phyloP scores from a whole-genome alignment of 306 rosid species.

The Quercus cerris region DNA sequence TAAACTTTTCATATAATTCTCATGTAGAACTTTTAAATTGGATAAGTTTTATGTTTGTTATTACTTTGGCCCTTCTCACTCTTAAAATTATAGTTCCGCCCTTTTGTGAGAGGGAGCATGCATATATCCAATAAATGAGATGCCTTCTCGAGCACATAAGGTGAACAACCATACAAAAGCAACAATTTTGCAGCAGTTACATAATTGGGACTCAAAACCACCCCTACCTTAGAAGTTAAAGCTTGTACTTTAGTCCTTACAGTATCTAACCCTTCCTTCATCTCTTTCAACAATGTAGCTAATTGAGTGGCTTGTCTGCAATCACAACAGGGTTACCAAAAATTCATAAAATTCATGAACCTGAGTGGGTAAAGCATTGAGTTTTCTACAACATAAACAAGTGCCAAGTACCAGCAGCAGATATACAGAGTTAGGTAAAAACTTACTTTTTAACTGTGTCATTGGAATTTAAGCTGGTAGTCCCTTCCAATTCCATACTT shows the following conservation, averaged over 20 bases:
- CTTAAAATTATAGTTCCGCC: no score
- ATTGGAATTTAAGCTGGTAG: no score
- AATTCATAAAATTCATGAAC: neutral
- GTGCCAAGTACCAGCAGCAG: neutral
- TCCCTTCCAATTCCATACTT: no score
- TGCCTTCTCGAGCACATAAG: neutral
- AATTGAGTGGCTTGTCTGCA: constrained; percentile 61
- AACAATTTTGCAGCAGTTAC: neutral
- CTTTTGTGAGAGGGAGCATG: no score
- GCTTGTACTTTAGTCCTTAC: constrained; percentile 60
- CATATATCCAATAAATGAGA: no score
- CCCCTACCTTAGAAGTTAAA: constrained; percentile 60
- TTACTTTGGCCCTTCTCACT: no score
- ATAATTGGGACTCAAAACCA: neutral
- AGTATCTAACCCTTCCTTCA: constrained; percentile 74
- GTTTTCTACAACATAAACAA: neutral
- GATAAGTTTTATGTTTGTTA: no score
- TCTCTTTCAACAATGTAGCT: constrained; percentile 62
- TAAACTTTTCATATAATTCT: no score
- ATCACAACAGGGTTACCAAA: neutral
- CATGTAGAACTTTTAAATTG: no score
- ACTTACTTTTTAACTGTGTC: no score
- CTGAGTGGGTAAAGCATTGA: neutral
- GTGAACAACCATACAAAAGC: no score
- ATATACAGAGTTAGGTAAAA: no score